phyloP scores from a whole-genome alignment of 768 basidiomycete genomes.

The Coprinopsis sp. region DNA sequence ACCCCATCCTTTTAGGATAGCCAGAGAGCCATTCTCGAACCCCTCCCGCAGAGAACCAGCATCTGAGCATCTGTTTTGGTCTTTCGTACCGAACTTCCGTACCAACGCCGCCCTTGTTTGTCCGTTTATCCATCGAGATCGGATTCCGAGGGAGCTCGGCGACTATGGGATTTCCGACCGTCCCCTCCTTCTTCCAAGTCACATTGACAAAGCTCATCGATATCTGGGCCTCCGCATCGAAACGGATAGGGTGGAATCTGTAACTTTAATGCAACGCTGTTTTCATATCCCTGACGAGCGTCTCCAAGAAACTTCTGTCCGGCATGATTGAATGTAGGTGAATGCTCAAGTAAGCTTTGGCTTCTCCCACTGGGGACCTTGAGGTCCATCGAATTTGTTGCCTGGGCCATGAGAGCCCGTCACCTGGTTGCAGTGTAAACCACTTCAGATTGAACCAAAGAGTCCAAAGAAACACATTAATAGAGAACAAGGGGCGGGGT shows the following conservation, averaged over 20 bases:
- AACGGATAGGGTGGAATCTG: no score
- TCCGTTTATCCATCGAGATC: slow-evolving; percentile 39
- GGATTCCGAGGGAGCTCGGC: slow-evolving; percentile 33
- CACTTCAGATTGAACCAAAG: slow-evolving; percentile 2
- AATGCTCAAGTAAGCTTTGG: no score
- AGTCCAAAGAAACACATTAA: slow-evolving; percentile 2
- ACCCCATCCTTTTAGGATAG: no score
- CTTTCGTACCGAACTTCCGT: slow-evolving; percentile 26
- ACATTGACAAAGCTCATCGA: slow-evolving; percentile 8
- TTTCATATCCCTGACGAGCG: slow-evolving; percentile 34
- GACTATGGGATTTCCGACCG: slow-evolving; percentile 23
- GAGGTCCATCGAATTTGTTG: no score
- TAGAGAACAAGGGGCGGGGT: slow-evolving; percentile 8
- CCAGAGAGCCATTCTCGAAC: slow-evolving; percentile 1
- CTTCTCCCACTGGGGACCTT: no score
- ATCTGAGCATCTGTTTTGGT: slow-evolving; percentile 7
- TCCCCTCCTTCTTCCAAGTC: slow-evolving; percentile 12
- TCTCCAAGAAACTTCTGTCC: slow-evolving; percentile 1
- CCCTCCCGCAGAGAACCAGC: slow-evolving; percentile 4
- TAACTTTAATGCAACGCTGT: slow-evolving; percentile 37
- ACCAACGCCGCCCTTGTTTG: slow-evolving; percentile 21
- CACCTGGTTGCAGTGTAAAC: background rate
- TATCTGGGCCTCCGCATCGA: no score
- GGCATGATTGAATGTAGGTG: no score
- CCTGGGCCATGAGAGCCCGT: no score